These are phyloP conservation scores for Platanthera zijinensis DNA, from an alignment of 106 monocot species.

Conservation along the genomic window DNA sequence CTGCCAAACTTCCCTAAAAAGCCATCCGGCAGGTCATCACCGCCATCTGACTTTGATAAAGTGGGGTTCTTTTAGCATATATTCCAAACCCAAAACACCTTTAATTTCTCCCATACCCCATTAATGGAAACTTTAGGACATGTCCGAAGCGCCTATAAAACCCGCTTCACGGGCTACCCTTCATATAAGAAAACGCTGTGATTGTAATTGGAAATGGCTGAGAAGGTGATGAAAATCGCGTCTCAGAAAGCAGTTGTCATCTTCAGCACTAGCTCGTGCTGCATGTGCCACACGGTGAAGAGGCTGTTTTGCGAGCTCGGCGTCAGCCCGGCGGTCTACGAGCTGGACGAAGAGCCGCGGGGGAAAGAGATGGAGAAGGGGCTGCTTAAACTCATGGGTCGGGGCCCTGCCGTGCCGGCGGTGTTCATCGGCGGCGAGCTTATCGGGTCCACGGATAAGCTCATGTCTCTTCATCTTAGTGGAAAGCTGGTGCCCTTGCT, in stretches of 20 bases:
- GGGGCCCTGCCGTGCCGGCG: slow-evolving; percentile 15
- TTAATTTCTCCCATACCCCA: neutral
- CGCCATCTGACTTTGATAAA: neutral
- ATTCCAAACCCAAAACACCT: neutral
- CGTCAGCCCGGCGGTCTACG: slow-evolving; percentile 15
- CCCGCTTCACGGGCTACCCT: no score
- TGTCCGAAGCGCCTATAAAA: no score
- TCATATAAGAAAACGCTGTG: no score
- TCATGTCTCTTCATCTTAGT: slow-evolving; percentile 24
- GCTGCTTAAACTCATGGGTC: slow-evolving; percentile 9
- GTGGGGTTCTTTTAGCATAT: slow-evolving; percentile 6
- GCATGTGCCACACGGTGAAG: slow-evolving; percentile 24
- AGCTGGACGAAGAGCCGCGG: slow-evolving; percentile 18
- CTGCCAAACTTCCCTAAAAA: no score
- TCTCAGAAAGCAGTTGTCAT: slow-evolving; percentile 21
- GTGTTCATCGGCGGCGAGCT: slow-evolving; percentile 19
- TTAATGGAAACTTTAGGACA: no score
- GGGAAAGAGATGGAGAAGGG: slow-evolving; percentile 25
- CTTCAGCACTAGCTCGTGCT: slow-evolving; percentile 16
- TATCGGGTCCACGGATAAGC: slow-evolving; percentile 14
- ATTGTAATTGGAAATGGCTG: no score
- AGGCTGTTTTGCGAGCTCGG: slow-evolving; percentile 17
- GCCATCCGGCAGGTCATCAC: neutral
- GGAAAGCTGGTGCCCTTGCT: slow-evolving; percentile 20
- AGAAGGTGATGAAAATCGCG: slow-evolving; percentile 13